Conservation (phyloP, 495 filamentous ascomycete genomes). For the Schizothecium vesticola region DNA sequence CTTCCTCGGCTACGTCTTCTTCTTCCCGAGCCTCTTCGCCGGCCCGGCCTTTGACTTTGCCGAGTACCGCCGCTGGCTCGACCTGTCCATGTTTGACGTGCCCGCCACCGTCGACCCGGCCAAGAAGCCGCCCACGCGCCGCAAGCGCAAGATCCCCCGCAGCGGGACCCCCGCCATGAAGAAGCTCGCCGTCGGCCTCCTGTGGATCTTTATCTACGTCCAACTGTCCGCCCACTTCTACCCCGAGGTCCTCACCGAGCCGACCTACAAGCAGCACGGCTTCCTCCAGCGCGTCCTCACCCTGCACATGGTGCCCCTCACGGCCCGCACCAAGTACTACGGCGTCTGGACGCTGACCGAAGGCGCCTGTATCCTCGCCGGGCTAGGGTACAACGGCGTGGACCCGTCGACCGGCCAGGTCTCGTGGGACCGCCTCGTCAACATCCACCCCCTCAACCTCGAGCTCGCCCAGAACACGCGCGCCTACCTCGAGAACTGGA, state of each 20-base stretch:
- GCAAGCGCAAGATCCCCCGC: slow-evolving; percentile 90
- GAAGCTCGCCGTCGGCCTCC: slow-evolving; percentile 65
- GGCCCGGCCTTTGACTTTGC: slow-evolving; percentile 92
- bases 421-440: slow-evolving; percentile 83
- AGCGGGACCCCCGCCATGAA: slow-evolving; percentile 79
- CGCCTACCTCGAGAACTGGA: slow-evolving; percentile 87
- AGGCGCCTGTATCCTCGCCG: slow-evolving; percentile 89
- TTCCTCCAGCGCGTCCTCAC: slow-evolving; percentile 68
- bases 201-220: slow-evolving; percentile 77
- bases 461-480: slow-evolving; percentile 88
- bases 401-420: slow-evolving; percentile 76
- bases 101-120: slow-evolving; percentile 70
- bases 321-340: slow-evolving; percentile 85
- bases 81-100: slow-evolving; percentile 88
- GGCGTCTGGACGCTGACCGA: slow-evolving; percentile 92
- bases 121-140: slow-evolving; percentile 76
- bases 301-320: slow-evolving; percentile 76
- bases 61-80: slow-evolving; percentile 88
- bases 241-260: slow-evolving; percentile 50
- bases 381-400: slow-evolving; percentile 90
- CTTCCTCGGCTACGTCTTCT: slow-evolving; percentile 84
- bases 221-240: slow-evolving; percentile 64
- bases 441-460: slow-evolving; percentile 75
- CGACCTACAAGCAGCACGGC: slow-evolving; percentile 57
- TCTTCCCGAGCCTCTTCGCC: slow-evolving; percentile 84